Evolutionary conservation across 1,284 basidiomycete species (phyloP), one percentile per base, ranked within the genome.

Genomic region (Ceratobasidium sp.): DNA sequence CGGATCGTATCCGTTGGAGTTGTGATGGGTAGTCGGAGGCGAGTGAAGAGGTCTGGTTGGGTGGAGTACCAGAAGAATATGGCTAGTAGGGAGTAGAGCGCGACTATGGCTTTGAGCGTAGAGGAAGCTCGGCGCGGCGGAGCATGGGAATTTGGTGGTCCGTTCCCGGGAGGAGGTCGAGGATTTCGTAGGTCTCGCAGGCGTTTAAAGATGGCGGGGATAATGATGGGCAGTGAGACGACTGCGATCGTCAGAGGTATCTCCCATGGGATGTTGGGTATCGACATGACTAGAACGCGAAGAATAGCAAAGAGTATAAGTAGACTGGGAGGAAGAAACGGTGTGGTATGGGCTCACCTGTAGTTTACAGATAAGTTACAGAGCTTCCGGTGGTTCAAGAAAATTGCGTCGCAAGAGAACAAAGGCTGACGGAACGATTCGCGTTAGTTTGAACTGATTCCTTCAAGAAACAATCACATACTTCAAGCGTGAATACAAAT

Each of bases 31-130:
- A 73, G 71, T 14, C 60, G 57, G 22, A 73, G 59, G 1, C 71
- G 47, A 11, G 59, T 73, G 29, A 73, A 73, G 59, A 73, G 60
- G 48, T 73, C 71, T n/a, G 71, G 59, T 8, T 73, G 71, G 60
- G 59, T 53, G n/a, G 31, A 44, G 27, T 54, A 73, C 71, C 71
- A 73, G 11, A 54, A 50, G 24, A 2, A 33, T 2, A 63, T n/a
- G 11, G 71, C 71, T 2, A 73, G 36, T 0, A 73, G n/a, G 11
- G 59, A 73, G 24, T 73, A 73, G 5, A 63, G 31, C 11, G 24
- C 50, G 1, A 73, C 71, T 7, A 36, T 56, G 9, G 50, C 29
- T 24, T 50, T 29, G 7, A 73, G 62, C 6, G 50, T 27, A 15
- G 24, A 19, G 1, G 71, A 73, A 1, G 71, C 63, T 31, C 29